Evolutionary conservation across 2,329 filamentous ascomycete species (phyloP).

Genomic region (Grosmannia clavigera): DNA sequence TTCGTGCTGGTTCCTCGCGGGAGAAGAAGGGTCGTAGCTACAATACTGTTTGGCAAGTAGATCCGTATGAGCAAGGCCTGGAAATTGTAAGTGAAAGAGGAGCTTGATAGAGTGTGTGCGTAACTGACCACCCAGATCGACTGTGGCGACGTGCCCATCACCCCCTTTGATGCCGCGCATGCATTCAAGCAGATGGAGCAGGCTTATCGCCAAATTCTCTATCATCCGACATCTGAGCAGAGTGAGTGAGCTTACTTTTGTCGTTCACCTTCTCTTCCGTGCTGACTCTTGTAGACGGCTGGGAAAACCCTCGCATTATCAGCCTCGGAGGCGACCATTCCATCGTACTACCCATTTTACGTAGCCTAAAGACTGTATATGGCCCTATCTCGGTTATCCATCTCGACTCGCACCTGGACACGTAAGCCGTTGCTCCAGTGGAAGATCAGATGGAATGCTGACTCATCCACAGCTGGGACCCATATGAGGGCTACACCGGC

Average conservation of each 20-base stretch:
- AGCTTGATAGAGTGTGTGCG: neutral
- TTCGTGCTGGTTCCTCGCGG: constrained; percentile 10
- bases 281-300: neutral
- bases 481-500: constrained; percentile 61
- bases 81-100: neutral
- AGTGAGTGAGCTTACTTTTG: neutral
- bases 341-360: constrained; percentile 18
- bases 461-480: constrained; percentile 6
- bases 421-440: neutral
- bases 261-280: too few relatives aligned
- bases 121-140: constrained; percentile 6
- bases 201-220: constrained; percentile 7
- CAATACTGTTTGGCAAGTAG: constrained; percentile 9
- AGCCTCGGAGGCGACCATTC: constrained; percentile 19
- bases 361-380: constrained; percentile 16
- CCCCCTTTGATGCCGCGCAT: constrained; percentile 12
- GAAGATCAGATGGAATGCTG: neutral
- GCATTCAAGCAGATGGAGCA: constrained; percentile 15
- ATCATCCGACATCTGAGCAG: constrained; percentile 5
- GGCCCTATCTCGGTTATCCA: constrained; percentile 20
- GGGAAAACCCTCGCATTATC: constrained; percentile 11
- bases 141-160: constrained; percentile 14
- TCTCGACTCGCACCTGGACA: constrained; percentile 19
- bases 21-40: constrained; percentile 11
- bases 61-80: constrained; percentile 9